Evolutionary conservation across 257 asterid species (phyloP), one percentile per base, ranked within the genome.

Genomic region (Verbena officinalis): DNA sequence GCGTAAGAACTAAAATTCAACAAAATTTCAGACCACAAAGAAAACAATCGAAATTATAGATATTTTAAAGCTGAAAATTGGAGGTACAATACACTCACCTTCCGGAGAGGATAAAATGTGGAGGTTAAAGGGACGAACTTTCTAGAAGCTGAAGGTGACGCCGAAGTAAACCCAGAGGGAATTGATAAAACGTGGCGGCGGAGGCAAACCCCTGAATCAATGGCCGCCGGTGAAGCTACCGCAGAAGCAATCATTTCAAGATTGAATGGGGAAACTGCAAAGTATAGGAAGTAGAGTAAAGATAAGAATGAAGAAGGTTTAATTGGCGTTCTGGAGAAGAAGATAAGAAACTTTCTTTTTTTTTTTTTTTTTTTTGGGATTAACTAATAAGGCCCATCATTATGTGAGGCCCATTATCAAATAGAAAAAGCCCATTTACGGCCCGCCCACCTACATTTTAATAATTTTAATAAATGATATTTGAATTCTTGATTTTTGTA

Each of bases 191-290:
- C 31, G 4, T 45, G 63, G 17, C 71, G 51, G 23, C 46, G 54
- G 36, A 31, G 39, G 45, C 67, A 49, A 55, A 53, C 54, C 15
- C 64, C 65, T 13, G 73, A 44, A 54, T 19, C 24, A 51, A 55
- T 27, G 21, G 71, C 40, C 21, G 72, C 40, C 30, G 59, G 72
- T 64, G 83, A 57, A 39, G 80, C 60, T 64, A 83, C 68, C 22
- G 73, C 67, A 67, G 72, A 43, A 16, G 57, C 45, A 52, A 64
- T 72, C 60, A 53, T 60, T 73, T 43, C 59, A 23, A 14, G 53
- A 36, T 7, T 5, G 17, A 22, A 22, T 14, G 15, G 33, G 9
- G 3, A 23, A 9, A 16, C 4, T 8, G 55, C 16, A 45, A 62
- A 23, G 2, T 1, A 16, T 2, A 7, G 36, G 56, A 14, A 30